Base-by-base conservation (phyloP, 2,329 filamentous ascomycete genomes). In the Fusarium nematophilum region DNA sequence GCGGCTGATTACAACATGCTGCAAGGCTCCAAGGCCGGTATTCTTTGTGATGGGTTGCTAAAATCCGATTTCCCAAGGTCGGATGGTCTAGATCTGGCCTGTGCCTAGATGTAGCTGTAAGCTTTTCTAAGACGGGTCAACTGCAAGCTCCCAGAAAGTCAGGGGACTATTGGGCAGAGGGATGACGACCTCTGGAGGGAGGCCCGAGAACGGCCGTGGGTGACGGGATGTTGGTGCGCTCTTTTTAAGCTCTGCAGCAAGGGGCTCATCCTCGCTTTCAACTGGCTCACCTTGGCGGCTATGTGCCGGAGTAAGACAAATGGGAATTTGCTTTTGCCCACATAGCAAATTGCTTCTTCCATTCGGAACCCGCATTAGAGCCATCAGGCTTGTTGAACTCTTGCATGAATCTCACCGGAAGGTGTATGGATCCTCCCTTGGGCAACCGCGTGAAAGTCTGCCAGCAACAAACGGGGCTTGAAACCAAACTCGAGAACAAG, bases 321-420 rank as follows among this genome's bases (percentile, higher is more conserved):
- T 43, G 37, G 37, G 27, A 40, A 39, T 36, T 43, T 50, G 37
- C 47, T 34, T 50, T 43, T 50, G 21, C 15, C 29, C 34, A n/a
- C 13, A 34, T 21, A 14, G 25, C 6, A 29, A 14, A 34, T 50
- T 42, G 14, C 37, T 43, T 50, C 39, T 48, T 47, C n/a, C 45
- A 18, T 30, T 26, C 23, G 39, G 34, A 39, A 31, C n/a, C 25
- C 44, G 17, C 44, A 38, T 47, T 38, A 38, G 44, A 47, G 17
- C 15, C 34, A 13, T 4, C 10, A 5, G 6, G 7, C 34, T 21
- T 36, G 23, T 46, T 18, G 43, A 36, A 17, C 30, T 18, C 26
- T 44, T 13, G 9, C 11, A 13, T 3, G 5, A 6, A 30, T 45
- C 42, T 45, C 30, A 17, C 27, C 18, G 21, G 21, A 21, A 21